Evolutionary conservation across 768 basidiomycete genomes (phyloP), one percentile per base, ranked within the genome.

Genomic region (Amanita rubescens): DNA sequence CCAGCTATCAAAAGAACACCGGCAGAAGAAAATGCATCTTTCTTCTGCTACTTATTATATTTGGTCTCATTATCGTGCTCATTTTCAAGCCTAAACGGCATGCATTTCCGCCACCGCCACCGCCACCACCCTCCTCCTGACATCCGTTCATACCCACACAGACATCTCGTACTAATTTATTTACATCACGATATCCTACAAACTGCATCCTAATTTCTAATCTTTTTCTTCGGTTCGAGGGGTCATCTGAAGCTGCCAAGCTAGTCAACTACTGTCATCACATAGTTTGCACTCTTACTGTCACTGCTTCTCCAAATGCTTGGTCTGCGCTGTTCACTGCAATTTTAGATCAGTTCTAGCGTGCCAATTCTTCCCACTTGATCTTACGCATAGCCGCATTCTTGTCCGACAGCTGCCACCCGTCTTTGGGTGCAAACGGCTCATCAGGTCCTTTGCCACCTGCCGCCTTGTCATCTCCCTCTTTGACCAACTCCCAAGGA

Each of bases 1-100:
- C 46, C 66, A 93, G 91, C 58, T 95, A 97, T 70, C 96, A 99
- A 72, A 86, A 86, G 64, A 93, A 88, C 63, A 93, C 94, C 2
- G 94, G 95, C 38, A 80, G 91, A 63, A 79, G 95, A 70, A 85
- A 88, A 66, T 92, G 93, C 68, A 98, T 99, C 54, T 87, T 98
- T 65, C 77, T 98, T 44, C 79, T 99, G 37, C 57, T 97, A 44
- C 78, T 99, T 34, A 79, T 95, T 64, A 94, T 98, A 62, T 79
- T 94, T 63, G 91, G 87, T 12, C 79, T 94, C 53, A 78, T 95
- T 62, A 62, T 97, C 57, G 81, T 94, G 46, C 78, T 99, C 62
- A 87, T 97, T 54, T 91, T 95, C 76, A 97, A 96, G 73, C 93
- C 94, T 41, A 84, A 82, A 66, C 73, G 77, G 60, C 80, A 75